Base-by-base conservation (phyloP, 352 stramenopile species). In the Phytophthora pseudosyringae region DNA sequence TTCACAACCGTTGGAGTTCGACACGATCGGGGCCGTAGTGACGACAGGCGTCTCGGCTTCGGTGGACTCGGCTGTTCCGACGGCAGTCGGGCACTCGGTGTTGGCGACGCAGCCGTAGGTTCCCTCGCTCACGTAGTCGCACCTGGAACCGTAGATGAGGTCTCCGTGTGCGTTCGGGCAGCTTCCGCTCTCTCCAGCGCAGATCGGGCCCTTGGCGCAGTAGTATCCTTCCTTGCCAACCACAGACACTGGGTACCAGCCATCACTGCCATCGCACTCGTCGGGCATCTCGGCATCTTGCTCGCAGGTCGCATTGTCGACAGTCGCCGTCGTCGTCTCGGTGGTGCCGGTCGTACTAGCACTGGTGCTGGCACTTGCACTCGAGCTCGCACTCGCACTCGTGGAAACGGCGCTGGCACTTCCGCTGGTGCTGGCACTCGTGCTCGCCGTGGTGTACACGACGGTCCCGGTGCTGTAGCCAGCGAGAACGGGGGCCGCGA, bases 231-330 rank as follows among this genome's bases (percentile, higher is more conserved):
- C 41, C 10, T 67, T 38, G 11, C 67, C 69, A 1, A 44, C 67
- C 11, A 79, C 73, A 4, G 69, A 78, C 44, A 81, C 60, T 0
- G 73, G 69, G 40, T 50, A 75, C 72, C 64, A 78, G 18, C 61
- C 51, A 31, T 78, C 43, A 45, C 59, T 62, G 29, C 65, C 61
- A 35, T 78, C 65, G 28, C 68, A 80, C 40, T 63, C 32, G 28
- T 63, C 44, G 7, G 61, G 60, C 49, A 72, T 55, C 4, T 48
- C 53, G 10, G 28, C 28, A 44, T 75, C 55, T n/a, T 71, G 39
- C 16, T 68, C 44, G 8, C 69, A 77, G 10, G 16, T 36, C 16
- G 11, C 40, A 13, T 21, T 12, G 11, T 47, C 40, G 43, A 29
- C 31, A 33, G 35, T 28, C 41, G 48, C 62, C 7, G 47, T 41